phyloP scores from a whole-genome alignment of 208 protist genomes.

The Wallacemonas collosoma region DNA sequence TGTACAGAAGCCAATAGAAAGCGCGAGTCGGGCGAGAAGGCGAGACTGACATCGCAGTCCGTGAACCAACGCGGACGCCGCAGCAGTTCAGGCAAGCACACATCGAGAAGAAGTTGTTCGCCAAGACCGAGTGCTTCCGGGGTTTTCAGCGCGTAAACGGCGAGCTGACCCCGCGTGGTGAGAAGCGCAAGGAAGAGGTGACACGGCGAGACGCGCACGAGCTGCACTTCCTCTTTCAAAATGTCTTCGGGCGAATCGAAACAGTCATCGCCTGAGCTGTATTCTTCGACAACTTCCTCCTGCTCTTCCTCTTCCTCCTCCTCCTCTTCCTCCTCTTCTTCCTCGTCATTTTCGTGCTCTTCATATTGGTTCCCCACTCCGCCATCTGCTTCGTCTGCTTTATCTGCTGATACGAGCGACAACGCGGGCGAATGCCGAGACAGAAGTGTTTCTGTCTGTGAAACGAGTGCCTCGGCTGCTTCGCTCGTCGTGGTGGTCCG shows the following conservation, averaged over 20 bases:
- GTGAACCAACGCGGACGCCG: slow-evolving; percentile 68
- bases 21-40: slow-evolving; percentile 61
- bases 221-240: slow-evolving; percentile 73
- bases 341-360: background rate
- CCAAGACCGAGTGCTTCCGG: slow-evolving; percentile 15
- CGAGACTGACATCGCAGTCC: slow-evolving; percentile 38
- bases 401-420: too few relatives aligned
- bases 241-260: slow-evolving; percentile 47
- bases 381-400: too few relatives aligned
- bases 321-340: slow-evolving; percentile 16
- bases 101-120: slow-evolving; percentile 54
- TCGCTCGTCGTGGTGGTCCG: background rate
- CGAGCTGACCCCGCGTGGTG: slow-evolving; percentile 62
- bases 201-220: slow-evolving; percentile 51
- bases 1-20: slow-evolving; percentile 72
- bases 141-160: slow-evolving; percentile 50
- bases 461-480: background rate
- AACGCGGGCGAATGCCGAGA: background rate
- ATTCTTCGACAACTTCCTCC: slow-evolving; percentile 28
- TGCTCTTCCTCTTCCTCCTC: slow-evolving; percentile 3
- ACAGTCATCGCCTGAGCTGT: slow-evolving; percentile 45
- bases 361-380: background rate
- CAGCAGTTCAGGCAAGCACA: slow-evolving; percentile 28
- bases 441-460: background rate
- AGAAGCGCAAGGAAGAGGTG: slow-evolving; percentile 66